These are phyloP conservation scores for Phytomonas sp. DNA, from an alignment of 208 protist genomes.

Conservation along the genomic window DNA sequence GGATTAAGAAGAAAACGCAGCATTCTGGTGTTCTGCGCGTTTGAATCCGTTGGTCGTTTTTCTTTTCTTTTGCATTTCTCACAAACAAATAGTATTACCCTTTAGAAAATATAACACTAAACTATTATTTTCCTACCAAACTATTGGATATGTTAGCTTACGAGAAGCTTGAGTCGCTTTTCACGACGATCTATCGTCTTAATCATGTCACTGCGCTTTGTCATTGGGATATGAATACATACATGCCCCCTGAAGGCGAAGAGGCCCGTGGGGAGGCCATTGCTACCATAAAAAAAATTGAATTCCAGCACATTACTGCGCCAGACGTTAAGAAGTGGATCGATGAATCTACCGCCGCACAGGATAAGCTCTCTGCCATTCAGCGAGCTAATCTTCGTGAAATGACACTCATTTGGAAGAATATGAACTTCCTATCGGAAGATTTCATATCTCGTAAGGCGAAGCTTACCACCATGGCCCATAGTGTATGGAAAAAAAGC, in stretches of 20 bases:
- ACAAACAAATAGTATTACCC: background rate
- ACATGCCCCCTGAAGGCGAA: constrained; percentile 70
- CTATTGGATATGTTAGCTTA: constrained; percentile 54
- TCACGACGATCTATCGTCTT: constrained; percentile 46
- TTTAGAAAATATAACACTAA: constrained; percentile 3
- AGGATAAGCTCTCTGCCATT: constrained; percentile 24
- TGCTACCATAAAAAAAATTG: constrained; percentile 28
- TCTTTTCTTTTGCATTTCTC: constrained; percentile 3
- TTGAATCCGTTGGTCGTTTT: background rate
- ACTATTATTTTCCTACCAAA: background rate
- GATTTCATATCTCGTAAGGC: constrained; percentile 50
- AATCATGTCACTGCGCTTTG: constrained; percentile 9
- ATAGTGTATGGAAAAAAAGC: constrained; percentile 57
- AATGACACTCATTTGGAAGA: constrained; percentile 36
- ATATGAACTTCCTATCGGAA: constrained; percentile 31
- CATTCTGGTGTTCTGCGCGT: background rate
- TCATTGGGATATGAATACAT: constrained; percentile 51
- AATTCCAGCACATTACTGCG: constrained; percentile 44
- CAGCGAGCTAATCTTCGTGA: constrained; percentile 69
- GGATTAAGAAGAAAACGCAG: background rate
- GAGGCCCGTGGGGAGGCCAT: constrained; percentile 55
- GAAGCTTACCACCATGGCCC: constrained; percentile 39
- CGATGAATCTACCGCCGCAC: constrained; percentile 22
- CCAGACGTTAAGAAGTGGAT: constrained; percentile 30
- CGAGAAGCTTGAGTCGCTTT: constrained; percentile 50